Conservation (phyloP, 2,329 filamentous ascomycete genomes). For the Penicillium sp. region DNA sequence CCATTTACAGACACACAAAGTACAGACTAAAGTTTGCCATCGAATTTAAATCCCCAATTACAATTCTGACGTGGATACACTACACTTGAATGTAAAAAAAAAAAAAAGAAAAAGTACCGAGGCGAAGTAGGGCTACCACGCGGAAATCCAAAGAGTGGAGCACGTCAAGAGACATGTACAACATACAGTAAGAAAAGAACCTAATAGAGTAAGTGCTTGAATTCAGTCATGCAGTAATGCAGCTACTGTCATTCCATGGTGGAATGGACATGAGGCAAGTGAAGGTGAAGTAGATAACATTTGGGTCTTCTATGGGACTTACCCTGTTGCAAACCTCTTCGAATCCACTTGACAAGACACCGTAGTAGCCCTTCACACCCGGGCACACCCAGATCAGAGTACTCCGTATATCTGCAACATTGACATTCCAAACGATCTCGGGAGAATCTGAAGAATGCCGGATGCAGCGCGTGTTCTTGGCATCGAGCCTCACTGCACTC, state of each 20-base stretch:
- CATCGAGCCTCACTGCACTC: conserved; percentile 7
- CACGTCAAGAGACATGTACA: conserved; percentile 6
- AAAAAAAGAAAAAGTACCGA: background rate
- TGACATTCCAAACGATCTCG: conserved; percentile 9
- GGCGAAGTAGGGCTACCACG: background rate
- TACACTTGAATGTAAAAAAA: background rate
- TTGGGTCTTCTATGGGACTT: background rate
- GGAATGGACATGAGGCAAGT: background rate
- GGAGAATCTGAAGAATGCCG: conserved; percentile 3
- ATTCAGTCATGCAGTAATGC: background rate
- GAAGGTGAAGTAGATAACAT: background rate
- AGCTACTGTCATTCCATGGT: conserved; percentile 1
- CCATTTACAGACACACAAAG: background rate
- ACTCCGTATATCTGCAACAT: conserved; percentile 2
- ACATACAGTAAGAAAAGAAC: background rate
- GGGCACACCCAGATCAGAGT: no score
- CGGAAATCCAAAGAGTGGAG: conserved; percentile 8
- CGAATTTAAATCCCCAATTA: background rate
- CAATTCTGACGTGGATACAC: conserved; percentile 1
- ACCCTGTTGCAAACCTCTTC: no score
- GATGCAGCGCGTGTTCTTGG: conserved; percentile 9
- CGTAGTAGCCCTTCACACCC: background rate
- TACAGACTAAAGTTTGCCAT: background rate
- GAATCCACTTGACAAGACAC: background rate
- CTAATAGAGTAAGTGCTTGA: background rate